Conservation (phyloP, 805 yeast genomes). For the Ogataea paraovalis region DNA sequence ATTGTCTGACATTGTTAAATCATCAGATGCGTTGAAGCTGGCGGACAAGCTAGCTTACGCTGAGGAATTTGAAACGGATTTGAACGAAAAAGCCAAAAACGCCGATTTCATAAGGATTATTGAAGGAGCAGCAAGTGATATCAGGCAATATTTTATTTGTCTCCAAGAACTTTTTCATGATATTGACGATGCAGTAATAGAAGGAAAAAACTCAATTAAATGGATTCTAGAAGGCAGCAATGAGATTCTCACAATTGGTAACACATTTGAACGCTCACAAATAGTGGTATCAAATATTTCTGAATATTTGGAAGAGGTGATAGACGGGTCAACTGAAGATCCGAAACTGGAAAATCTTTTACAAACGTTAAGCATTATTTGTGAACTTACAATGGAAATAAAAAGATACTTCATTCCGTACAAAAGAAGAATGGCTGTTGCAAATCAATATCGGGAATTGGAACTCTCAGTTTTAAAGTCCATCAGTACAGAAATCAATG, state of each 20-base stretch:
- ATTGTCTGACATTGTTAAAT: conserved; percentile 2
- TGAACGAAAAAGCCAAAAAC: background rate
- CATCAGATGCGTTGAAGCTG: background rate
- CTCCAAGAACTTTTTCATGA: conserved; percentile 4
- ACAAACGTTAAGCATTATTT: conserved; percentile 24
- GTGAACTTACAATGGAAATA: conserved; percentile 27
- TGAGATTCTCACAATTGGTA: conserved; percentile 29
- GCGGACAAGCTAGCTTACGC: background rate
- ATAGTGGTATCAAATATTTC: conserved; percentile 32
- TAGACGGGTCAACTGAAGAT: conserved; percentile 13
- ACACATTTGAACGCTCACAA: conserved; percentile 33
- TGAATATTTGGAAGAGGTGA: conserved; percentile 30
- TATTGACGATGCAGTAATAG: conserved; percentile 3
- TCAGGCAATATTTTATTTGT: background rate
- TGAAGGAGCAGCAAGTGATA: background rate
- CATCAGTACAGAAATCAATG: conserved; percentile 36
- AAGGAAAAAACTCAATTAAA: conserved; percentile 7
- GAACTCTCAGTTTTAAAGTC: conserved; percentile 38
- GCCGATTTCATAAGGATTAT: background rate
- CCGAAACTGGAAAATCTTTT: conserved; percentile 2
- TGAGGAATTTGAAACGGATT: background rate
- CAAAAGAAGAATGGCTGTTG: conserved; percentile 35
- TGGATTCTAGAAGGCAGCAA: conserved; percentile 32
- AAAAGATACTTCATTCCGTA: conserved; percentile 26
- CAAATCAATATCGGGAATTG: conserved; percentile 43